Conservation (phyloP, 1,139 yeast genomes). For the Magnusiomyces sp. region DNA sequence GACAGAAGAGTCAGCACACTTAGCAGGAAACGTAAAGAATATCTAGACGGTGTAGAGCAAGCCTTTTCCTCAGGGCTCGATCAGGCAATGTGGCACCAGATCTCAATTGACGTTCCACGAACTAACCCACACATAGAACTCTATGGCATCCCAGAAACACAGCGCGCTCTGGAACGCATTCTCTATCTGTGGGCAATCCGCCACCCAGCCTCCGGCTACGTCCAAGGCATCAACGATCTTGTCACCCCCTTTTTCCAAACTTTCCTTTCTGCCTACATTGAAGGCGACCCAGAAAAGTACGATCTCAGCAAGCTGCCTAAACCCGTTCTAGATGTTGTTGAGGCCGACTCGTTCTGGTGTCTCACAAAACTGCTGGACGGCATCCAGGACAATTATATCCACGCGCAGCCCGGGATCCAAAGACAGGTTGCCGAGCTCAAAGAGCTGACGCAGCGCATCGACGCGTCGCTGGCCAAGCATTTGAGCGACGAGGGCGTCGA, state of each 20-base stretch:
- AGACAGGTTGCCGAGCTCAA: constrained; percentile 79
- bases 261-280: constrained; percentile 60
- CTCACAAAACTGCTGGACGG: constrained; percentile 82
- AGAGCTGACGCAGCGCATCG: constrained; percentile 73
- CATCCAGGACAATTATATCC: constrained; percentile 92
- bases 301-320: constrained; percentile 59
- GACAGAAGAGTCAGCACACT: constrained; percentile 64
- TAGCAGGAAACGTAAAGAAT: constrained; percentile 77
- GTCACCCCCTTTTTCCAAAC: constrained; percentile 92
- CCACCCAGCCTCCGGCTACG: constrained; percentile 97
- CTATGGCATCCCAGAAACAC: constrained; percentile 63
- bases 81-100: constrained; percentile 88
- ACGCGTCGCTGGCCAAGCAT: constrained; percentile 62
- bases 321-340: constrained; percentile 51
- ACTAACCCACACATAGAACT: constrained; percentile 80
- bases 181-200: constrained; percentile 92
- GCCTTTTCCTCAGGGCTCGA: constrained; percentile 57
- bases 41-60: constrained; percentile 58
- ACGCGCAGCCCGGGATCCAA: constrained; percentile 95
- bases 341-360: constrained; percentile 98
- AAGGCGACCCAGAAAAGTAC: constrained; percentile 41
- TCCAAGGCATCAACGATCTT: constrained; percentile 95
- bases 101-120: constrained; percentile 88
- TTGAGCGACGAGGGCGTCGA: constrained; percentile 75
- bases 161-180: constrained; percentile 65